Base-by-base conservation (phyloP, 768 basidiomycete species). In the Amanita phalloides region DNA sequence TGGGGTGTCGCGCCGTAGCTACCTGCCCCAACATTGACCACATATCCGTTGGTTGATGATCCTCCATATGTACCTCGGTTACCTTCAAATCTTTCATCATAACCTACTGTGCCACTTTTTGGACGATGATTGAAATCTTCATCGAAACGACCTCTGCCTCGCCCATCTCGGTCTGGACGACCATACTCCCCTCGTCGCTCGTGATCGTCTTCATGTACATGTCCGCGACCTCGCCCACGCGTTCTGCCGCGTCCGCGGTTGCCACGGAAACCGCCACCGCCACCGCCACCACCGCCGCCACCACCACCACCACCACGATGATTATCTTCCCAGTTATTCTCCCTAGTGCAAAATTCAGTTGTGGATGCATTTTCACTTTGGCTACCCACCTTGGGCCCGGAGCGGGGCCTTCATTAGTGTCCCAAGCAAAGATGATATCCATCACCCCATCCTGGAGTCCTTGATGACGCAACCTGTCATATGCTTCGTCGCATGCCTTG, bases 381-480 rank as follows among this genome's bases (percentile, higher is more conserved):
- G n/a, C 30, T 2, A 49, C 50, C 60, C 65, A 73, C 70, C 71
- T 67, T 57, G 69, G 71, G 45, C 68, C 65, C 17, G 69, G 73
- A 37, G 70, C 68, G 39, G 77, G 75, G 20, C 76, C 67, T 37
- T 84, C 82, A 5, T 70, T 74, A 10, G 76, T 72, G 53, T 97
- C 92, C 86, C 90, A 95, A 30, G 86, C 86, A 57, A 87, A 90
- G 0, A 79, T 71, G 42, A 97, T 83, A 50, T 94, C 89, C 79
- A 96, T 84, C 1, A 84, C 79, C 11, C 96, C 93, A 59, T 92
- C 91, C 61, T 86, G 86, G 48, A 84, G 61, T 1, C 83, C 77
- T 66, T 88, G 81, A 53, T 89, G 84, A 45, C 90, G 77, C 55
- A 96, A 69, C 17, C 82, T 73, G 59, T 96, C 90, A 57, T 78